These are phyloP conservation scores for Ilex paraguariensis DNA, from an alignment of 305 asterid genomes.

Conservation along the genomic window DNA sequence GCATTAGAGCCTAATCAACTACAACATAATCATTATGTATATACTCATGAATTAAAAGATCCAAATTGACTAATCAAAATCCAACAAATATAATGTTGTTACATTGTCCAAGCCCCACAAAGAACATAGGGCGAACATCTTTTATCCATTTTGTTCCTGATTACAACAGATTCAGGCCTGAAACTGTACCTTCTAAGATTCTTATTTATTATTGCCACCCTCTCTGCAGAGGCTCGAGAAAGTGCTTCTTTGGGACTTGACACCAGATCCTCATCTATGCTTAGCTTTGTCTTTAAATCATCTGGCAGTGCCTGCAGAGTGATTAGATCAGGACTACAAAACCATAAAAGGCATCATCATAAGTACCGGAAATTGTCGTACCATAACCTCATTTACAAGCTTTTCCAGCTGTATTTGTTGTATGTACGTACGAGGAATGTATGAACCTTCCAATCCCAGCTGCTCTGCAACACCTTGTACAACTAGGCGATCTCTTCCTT, in stretches of 20 bases:
- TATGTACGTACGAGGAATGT: constrained; percentile 83
- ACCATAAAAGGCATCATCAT: constrained; percentile 11
- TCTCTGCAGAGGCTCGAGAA: constrained; percentile 69
- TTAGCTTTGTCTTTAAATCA: constrained; percentile 84
- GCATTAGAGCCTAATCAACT: too few species aligned
- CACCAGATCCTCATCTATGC: constrained; percentile 78
- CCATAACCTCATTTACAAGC: constrained; percentile 94
- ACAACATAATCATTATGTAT: too few species aligned
- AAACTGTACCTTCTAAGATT: constrained; percentile 50
- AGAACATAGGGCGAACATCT: not conserved
- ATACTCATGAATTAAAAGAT: too few species aligned
- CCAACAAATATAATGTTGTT: too few species aligned
- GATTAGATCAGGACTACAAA: constrained; percentile 22
- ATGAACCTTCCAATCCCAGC: constrained; percentile 89
- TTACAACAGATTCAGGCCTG: constrained; percentile 1
- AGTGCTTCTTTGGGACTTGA: constrained; percentile 89
- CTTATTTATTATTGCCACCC: constrained; percentile 51
- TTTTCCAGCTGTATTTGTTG: constrained; percentile 98
- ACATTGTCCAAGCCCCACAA: not conserved
- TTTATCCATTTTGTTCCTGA: not conserved
- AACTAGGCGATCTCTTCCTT: constrained; percentile 79
- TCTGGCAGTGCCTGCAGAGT: constrained; percentile 85
- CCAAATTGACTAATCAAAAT: too few species aligned
- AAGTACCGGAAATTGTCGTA: constrained; percentile 32
- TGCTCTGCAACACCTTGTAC: constrained; percentile 72